Percentiles rank a stretch among this genome's conserved stretches.
Conservation (phyloP, 805 yeast species). For the Yamadazyma laniorum region DNA sequence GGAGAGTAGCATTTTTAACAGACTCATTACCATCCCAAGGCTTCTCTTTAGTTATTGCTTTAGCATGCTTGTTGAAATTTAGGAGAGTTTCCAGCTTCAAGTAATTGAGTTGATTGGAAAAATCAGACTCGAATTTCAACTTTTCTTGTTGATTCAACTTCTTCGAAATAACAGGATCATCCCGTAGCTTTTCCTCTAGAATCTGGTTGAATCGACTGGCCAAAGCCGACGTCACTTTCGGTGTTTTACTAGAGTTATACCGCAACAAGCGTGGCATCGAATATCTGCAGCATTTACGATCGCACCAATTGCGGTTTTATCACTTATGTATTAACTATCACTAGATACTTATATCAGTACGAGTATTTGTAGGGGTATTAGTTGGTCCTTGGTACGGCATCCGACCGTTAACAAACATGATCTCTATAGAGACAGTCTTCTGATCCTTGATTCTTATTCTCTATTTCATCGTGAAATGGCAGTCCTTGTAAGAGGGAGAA, state of each 20-base stretch:
- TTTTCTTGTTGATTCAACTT: constrained; percentile 8
- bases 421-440: too few species aligned
- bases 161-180: constrained; percentile 7
- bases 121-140: constrained; percentile 6
- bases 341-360: too few species aligned
- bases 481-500: too few species aligned
- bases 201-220: constrained; percentile 32
- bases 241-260: constrained; percentile 3
- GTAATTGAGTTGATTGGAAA: constrained; percentile 14
- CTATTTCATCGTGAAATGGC: too few species aligned
- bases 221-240: constrained; percentile 1
- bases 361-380: too few species aligned
- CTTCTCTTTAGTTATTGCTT: constrained; percentile 21
- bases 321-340: too few species aligned
- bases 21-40: constrained; percentile 37
- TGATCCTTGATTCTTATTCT: too few species aligned
- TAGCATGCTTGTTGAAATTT: constrained; percentile 29
- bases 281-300: too few species aligned
- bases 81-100: constrained; percentile 32
- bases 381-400: too few species aligned
- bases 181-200: constrained; percentile 23
- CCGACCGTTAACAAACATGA: too few species aligned
- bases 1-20: constrained; percentile 22
- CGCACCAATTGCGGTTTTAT: too few species aligned
- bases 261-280: constrained; percentile 3